These are phyloP conservation scores for Ascoidea rubescens DNA, from an alignment of 805 yeast genomes.

Conservation along the genomic window DNA sequence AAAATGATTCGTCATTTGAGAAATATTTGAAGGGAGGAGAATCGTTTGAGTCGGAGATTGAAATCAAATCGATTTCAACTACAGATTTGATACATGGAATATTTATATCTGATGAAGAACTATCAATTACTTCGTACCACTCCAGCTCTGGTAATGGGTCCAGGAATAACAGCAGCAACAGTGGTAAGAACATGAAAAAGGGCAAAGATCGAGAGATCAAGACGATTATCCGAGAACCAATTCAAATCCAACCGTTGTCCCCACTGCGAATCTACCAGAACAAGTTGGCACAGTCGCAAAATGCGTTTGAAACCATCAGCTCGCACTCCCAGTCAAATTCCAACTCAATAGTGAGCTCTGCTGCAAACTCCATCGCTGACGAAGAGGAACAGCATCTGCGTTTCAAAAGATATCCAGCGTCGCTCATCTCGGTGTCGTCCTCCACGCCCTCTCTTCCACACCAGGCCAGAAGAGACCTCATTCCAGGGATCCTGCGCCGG, in stretches of 20 bases:
- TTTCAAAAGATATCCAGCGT: no score
- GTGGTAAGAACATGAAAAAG: not conserved
- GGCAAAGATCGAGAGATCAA: not conserved
- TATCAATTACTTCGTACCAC: not conserved
- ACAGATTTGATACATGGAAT: not conserved
- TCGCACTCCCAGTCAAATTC: no score
- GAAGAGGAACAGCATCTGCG: no score
- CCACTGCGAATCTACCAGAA: not conserved
- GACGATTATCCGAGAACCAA: not conserved
- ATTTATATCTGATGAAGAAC: not conserved
- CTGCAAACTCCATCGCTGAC: no score
- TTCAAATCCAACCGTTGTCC: not conserved
- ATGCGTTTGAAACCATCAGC: not conserved
- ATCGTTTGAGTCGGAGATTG: not conserved
- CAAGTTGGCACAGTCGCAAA: not conserved
- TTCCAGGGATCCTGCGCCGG: no score
- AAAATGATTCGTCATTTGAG: not conserved
- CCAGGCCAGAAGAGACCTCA: no score
- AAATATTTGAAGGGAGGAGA: not conserved
- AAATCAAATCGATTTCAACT: not conserved
- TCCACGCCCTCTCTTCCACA: no score
- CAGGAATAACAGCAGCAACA: not conserved
- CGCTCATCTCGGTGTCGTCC: no score
- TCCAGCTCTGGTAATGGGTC: not conserved
- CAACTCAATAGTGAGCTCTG: no score